Evolutionary conservation across 2,329 filamentous ascomycete genomes (phyloP), one percentile per base, ranked within the genome.

Genomic region (Verticillium klebahnii): DNA sequence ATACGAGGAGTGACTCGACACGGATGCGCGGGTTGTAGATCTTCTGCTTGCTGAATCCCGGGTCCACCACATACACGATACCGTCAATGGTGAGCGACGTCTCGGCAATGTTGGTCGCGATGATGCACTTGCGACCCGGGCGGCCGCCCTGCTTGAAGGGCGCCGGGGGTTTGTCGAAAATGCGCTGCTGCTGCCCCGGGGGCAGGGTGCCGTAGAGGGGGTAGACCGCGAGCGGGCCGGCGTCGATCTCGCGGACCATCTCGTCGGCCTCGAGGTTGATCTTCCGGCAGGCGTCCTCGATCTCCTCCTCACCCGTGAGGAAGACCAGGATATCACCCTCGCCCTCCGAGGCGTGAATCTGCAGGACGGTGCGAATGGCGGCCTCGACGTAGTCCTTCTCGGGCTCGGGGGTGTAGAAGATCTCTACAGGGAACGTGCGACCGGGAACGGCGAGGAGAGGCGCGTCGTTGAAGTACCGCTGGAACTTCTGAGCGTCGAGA

Each of bases 1-100:
- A 97, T 5, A 99, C 94, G n/a, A 99, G 83, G 8, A 99, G 84
- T 1, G 95, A 98, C 78, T 99, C 95, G 66, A 99, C 93, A 75
- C 95, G 89, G 69, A 97, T 96, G 64, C 95, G 89, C 25, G 95
- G 94, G 76, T 99, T 98, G 82, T 98, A 99, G 65, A 98, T 95
- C 78, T 98, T 99, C 72, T 99, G 95, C 80, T 99, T 99, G 80
- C 93, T 97, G 81, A 99, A 99, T 39, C 95, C 95, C 2, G 95
- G 94, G 71, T 99, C 95, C n/a, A 99, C 94, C 37, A 99, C 95
- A 72, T 97, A 99, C 39, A 99, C 95, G 66, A 99, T 99, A 73
- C 95, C 95, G 72, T 99, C 95, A 64, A 99, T 99, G 56, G 95
- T 99, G 77, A 99, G 86, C 71, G 90, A 94, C 0, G 95, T 99